Conservation (phyloP, 768 basidiomycete species). For the Tricholoma bakamatsutake region DNA sequence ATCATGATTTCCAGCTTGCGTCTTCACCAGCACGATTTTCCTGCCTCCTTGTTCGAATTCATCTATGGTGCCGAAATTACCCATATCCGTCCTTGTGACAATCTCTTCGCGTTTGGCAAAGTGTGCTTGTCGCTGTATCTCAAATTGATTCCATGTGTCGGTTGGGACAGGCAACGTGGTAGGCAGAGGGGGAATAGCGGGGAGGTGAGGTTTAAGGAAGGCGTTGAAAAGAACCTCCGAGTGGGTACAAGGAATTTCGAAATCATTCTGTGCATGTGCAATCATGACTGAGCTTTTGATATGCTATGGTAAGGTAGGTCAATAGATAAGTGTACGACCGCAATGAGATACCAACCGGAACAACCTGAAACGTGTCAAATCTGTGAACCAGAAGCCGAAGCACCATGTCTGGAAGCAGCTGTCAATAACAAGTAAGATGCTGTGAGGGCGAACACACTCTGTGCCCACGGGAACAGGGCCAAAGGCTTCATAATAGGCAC, state of each 20-base stretch:
- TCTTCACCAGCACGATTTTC: conserved; percentile 55
- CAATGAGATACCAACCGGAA: conserved; percentile 43
- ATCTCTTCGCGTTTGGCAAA: conserved; percentile 35
- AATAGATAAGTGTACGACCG: not conserved
- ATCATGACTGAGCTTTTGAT: conserved; percentile 68
- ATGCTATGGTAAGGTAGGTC: conserved; percentile 31
- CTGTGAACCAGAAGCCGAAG: conserved; percentile 35
- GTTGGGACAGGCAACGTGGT: conserved; percentile 17
- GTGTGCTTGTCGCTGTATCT: conserved; percentile 34
- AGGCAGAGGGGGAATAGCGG: conserved; percentile 30
- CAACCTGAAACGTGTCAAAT: conserved; percentile 58
- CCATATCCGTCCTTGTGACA: conserved; percentile 40
- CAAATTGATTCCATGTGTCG: conserved; percentile 41
- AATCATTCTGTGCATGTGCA: conserved; percentile 74
- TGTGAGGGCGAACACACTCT: conserved; percentile 38
- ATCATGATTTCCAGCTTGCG: conserved; percentile 58
- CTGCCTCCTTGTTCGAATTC: conserved; percentile 41
- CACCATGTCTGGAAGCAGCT: conserved; percentile 24
- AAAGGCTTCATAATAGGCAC: conserved; percentile 74
- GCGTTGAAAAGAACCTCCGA: conserved; percentile 68
- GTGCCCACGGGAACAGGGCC: conserved; percentile 53
- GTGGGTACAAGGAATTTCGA: conserved; percentile 72
- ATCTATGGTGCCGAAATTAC: conserved; percentile 53
- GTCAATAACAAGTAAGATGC: not conserved
- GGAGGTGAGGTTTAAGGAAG: conserved; percentile 61